Evolutionary conservation across 108 stramenopile genomes (phyloP).

Genomic region (Nitzschia putrida): DNA sequence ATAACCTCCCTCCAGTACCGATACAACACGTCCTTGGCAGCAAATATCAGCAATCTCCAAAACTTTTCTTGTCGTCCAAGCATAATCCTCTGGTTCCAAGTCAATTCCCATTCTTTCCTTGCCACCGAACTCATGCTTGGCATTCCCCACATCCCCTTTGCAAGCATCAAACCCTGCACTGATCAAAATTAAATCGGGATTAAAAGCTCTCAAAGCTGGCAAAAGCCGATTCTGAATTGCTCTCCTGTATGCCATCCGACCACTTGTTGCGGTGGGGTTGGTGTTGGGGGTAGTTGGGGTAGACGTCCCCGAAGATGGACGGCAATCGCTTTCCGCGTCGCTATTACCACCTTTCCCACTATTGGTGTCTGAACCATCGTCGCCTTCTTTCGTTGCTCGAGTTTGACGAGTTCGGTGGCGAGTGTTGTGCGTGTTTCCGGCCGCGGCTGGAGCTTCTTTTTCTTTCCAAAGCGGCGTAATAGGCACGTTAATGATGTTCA

Average conservation of each 20-base stretch:
- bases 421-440: constrained; percentile 50
- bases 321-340: constrained; percentile 33
- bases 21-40: constrained; percentile 88
- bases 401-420: constrained; percentile 41
- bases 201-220: constrained; percentile 88
- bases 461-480: constrained; percentile 91
- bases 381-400: constrained; percentile 15
- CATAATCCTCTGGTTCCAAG: constrained; percentile 87
- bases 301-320: constrained; percentile 34
- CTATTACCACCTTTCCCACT: constrained; percentile 32
- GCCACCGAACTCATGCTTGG: constrained; percentile 67
- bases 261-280: constrained; percentile 20
- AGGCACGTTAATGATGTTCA: constrained; percentile 96
- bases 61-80: constrained; percentile 83
- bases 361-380: constrained; percentile 32
- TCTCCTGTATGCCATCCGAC: constrained; percentile 72
- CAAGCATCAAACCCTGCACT: constrained; percentile 97
- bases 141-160: constrained; percentile 88
- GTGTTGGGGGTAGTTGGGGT: constrained; percentile 44
- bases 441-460: constrained; percentile 21
- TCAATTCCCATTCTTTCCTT: constrained; percentile 78
- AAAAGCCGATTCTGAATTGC: constrained; percentile 78
- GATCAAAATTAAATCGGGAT: constrained; percentile 95
- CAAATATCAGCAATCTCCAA: constrained; percentile 88
- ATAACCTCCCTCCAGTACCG: constrained; percentile 95